Evolutionary conservation across 345 rosid species (phyloP), one percentile per base, ranked within the genome.

Genomic region (Arabidopsis suecica): DNA sequence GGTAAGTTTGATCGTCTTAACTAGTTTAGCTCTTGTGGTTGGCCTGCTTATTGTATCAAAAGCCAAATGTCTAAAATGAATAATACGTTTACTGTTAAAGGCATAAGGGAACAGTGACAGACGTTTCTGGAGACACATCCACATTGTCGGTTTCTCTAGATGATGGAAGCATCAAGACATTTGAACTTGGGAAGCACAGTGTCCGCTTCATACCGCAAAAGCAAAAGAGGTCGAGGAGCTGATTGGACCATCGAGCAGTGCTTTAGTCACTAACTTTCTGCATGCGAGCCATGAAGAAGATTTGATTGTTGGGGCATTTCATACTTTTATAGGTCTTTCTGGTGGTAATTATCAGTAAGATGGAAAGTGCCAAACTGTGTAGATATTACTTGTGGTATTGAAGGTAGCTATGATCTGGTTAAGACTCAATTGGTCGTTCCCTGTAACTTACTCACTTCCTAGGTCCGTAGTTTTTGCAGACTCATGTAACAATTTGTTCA

Each of bases 151-250:
- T 92, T 59, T 76, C 78, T 32, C 83, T 95, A 33, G 97, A 92
- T 82, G 97, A 92, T 74, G 91, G 96, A 74, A 81, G 86, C 80
- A 78, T 84, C 72, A 89, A 82, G 83, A 81, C 83, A 6, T 78
- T 95, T 72, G 92, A 89, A 81, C 97, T 90, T 48, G 97, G 95
- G 79, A 92, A 88, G 86, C 92, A 95, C 76, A 86, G 88, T 0
- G 86, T 95, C 68, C 96, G 93, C 6, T 90, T 95, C 82, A 85
- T 92, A 76, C 88, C 91, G 20, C 92, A 87, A 72, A 95, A 92
- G 84, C 97, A 90, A 75, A 95, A 92, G 90, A 88, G 96, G 78
- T 85, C 85, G 7, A 89, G 71, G 72, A 75, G 69, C 25, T 89
- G 88, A 87, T 65, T 61, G 34, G 25, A 54, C 47, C 16, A 51